Evolutionary conservation across 2,329 filamentous ascomycete genomes (phyloP), one percentile per base, ranked within the genome.

Genomic region (Penicillium thymicola): DNA sequence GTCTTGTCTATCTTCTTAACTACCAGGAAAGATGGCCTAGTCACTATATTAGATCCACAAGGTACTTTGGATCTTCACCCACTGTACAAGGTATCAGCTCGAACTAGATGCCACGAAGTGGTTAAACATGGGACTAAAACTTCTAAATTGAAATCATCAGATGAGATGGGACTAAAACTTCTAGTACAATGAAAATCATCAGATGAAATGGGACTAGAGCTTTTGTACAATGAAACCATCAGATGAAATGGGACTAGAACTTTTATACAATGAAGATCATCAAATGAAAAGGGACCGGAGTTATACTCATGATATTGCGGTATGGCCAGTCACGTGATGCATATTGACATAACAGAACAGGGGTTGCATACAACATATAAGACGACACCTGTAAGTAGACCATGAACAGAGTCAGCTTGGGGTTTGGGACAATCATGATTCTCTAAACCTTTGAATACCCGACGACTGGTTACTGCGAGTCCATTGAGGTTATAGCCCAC

Each of bases 291-390:
- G 21, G 21, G 7, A 14, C 30, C 30, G 5, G 30, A 32, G 11
- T 11, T 30, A 32, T 14, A 32, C 11, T 11, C 30, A 42, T 46
- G 16, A 55, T 55, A 55, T 46, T 41, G 36, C 54, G 41, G 11
- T 2, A 55, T 52, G 54, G 28, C 54, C 41, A 32, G 32, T 34
- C 54, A 55, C 54, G 54, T 55, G 54, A 2, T 6, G 2, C 1
- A 2, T 36, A 18, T 55, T 40, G 21, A 55, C 53, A 45, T 11
- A 51, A 52, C 48, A 52, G 54, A 21, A 52, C 48, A 52, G 54
- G 54, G 54, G 48, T 36, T 55, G 30, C 27, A 28, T 30, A 14
- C 30, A 32, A 13, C 38, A 50, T n/a, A 21, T 5, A 8, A 44
- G 36, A 40, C 34, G 25, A 37, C 51, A 34, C 21, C 44, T 23